Evolutionary conservation across 257 asterid species (phyloP).

Genomic region (Orobanche coerulescens): DNA sequence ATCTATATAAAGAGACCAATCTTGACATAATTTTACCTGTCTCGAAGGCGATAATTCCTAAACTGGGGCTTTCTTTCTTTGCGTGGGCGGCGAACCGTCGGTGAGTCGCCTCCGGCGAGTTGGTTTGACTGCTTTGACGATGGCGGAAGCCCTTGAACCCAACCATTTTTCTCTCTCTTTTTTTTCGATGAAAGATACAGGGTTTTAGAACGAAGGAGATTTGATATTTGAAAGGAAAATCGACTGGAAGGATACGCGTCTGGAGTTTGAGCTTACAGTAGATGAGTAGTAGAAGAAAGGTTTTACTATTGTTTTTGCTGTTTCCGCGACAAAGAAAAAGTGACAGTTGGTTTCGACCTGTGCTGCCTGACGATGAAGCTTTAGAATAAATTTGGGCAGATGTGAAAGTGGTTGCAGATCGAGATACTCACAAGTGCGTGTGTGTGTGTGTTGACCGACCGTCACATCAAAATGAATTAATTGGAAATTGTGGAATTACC

Average conservation of each 20-base stretch:
- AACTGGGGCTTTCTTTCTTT: constrained; percentile 19
- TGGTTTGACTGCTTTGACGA: too few relatives aligned
- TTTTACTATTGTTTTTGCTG: neutral
- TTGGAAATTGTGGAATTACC: constrained; percentile 10
- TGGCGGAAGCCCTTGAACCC: constrained; percentile 35
- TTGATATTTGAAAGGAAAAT: neutral
- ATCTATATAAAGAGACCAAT: constrained; percentile 53
- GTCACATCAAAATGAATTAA: neutral
- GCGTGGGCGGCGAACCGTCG: constrained; percentile 22
- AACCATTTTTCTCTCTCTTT: constrained; percentile 27
- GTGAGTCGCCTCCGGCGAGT: constrained; percentile 34
- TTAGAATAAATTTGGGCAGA: neutral
- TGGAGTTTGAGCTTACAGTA: neutral
- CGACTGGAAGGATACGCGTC: constrained; percentile 17
- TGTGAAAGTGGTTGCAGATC: neutral
- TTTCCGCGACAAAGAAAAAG: neutral
- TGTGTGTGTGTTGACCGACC: constrained; percentile 20
- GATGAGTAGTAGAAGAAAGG: too few relatives aligned
- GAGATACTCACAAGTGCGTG: too few relatives aligned
- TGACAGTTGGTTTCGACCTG: constrained; percentile 18
- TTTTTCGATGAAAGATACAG: neutral
- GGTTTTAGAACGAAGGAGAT: constrained; percentile 8
- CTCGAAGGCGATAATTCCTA: constrained; percentile 73
- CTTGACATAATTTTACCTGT: constrained; percentile 65
- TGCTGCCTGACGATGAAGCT: neutral